Base-by-base conservation (phyloP, 495 filamentous ascomycete species). In the Aspergillus biplanus region DNA sequence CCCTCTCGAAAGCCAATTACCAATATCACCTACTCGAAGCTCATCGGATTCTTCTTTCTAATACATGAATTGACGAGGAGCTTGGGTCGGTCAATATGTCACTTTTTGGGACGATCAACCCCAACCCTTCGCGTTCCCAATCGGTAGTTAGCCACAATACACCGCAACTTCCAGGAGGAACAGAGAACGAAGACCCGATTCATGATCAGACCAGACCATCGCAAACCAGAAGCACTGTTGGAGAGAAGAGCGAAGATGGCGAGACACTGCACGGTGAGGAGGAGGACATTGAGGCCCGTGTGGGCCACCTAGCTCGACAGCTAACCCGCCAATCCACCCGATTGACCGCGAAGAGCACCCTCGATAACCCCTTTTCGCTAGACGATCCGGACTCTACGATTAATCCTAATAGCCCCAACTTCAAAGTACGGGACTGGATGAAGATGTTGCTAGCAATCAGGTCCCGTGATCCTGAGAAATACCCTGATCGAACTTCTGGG, bases 381-480 rank as follows among this genome's bases (percentile, higher is more conserved):
- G 16, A 64, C 6, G 64, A 69, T 21, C 62, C 64, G 7, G 71
- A 74, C 32, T 65, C 68, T 8, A 50, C 69, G 15, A 64, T 75
- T 6, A 67, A 75, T 18, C 73, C 71, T 6, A 58, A 72, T 9
- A 69, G 67, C 2, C 62, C 65, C 0, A 72, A 71, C 8, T 75
- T 75, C 56, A 63, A 66, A 37, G 56, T 66, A 8, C 62, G 47
- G 5, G 73, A 75, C 56, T 75, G 73, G 73, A 68, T 75, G 44
- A 69, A 65, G 54, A 64, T 67, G 34, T 58, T 71, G 6, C 54
- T 75, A 16, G 64, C 62, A 5, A 66, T 69, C 33, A 52, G 54
- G 7, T 62, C 64, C 35, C 67, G 64, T 11, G 73, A 73, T 48
- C 52, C 63, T 8, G 61, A 66, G 46, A 67, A 59, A 4, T 71